These are phyloP conservation scores for Aureobasidium namibiae DNA, from an alignment of 2,329 filamentous ascomycete species.

Conservation along the genomic window DNA sequence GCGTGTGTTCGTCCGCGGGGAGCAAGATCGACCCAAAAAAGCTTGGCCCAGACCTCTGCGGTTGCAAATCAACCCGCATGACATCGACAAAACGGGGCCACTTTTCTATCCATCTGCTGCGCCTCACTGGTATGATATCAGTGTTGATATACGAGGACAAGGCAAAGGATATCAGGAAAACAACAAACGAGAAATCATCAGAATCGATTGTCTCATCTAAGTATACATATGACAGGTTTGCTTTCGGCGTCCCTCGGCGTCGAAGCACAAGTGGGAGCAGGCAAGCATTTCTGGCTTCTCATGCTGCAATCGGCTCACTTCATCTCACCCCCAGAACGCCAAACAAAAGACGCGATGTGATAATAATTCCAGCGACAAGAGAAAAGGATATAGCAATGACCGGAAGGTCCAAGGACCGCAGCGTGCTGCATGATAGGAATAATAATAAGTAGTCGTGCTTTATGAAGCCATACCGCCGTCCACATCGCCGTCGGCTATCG, in stretches of 20 bases:
- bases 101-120: background rate
- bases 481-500: conserved; percentile 38
- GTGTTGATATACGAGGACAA: background rate
- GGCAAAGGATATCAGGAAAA: background rate
- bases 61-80: background rate
- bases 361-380: background rate
- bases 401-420: background rate
- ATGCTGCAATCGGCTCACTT: background rate
- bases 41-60: background rate
- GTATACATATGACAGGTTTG: conserved; percentile 1
- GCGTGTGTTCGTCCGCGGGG: background rate
- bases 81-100: background rate
- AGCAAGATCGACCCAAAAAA: conserved; percentile 2
- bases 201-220: background rate
- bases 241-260: background rate
- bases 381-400: background rate
- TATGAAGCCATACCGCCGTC: conserved; percentile 10
- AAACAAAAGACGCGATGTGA: background rate
- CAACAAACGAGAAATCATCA: background rate
- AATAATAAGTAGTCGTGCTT: background rate
- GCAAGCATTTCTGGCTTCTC: background rate
- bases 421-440: background rate
- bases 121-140: background rate
- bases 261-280: background rate
- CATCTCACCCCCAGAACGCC: background rate